Base-by-base conservation (phyloP, 2,329 filamentous ascomycete genomes). In the Colletotrichum spinosum region DNA sequence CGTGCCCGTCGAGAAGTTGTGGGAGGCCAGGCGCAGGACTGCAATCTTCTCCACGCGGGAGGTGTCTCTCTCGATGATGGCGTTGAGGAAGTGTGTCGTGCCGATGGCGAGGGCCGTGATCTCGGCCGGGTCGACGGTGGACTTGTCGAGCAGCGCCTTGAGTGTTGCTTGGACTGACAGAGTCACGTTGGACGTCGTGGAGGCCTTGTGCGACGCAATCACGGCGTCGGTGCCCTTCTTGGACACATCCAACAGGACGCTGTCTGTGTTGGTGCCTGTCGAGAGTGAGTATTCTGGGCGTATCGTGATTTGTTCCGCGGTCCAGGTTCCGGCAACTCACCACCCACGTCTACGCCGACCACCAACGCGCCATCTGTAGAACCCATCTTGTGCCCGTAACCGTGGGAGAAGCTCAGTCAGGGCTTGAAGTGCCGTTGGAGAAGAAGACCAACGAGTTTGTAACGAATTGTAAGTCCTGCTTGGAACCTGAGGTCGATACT, bases 21-120 rank as follows among this genome's bases (percentile, higher is more conserved):
- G 83, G 0, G 85, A 83, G 48, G 82, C 85, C 6, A 88, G 78
- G 6, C 86, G 80, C 13, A 88, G 70, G 2, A 88, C 84, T 2
- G 84, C 86, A 6, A 88, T 84, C 6, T 73, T 77, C 12, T 80
- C 79, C 3, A 88, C 73, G 2, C 83, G 79, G 2, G 78, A 71
- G 8, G 76, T 76, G 65, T 88, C 85, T 48, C 81, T 77, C 71
- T 88, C 84, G 1, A 88, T 77, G 3, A 88, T 83, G 8, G 85
- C 85, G 65, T 88, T 88, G 69, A 88, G 79, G 69, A 88, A 88
- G 65, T 88, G 85, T 1, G 86, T 88, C 1, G 83, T 85, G 56
- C 84, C 84, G 67, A 86, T 84, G 2, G 83, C 84, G 12, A 86
- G 79, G 65, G 80, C 82, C 12, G 81, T 79, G 15, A 86, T 76